These are phyloP conservation scores for Cyclocybe aegerita DNA, from an alignment of 768 basidiomycete genomes.

Conservation along the genomic window DNA sequence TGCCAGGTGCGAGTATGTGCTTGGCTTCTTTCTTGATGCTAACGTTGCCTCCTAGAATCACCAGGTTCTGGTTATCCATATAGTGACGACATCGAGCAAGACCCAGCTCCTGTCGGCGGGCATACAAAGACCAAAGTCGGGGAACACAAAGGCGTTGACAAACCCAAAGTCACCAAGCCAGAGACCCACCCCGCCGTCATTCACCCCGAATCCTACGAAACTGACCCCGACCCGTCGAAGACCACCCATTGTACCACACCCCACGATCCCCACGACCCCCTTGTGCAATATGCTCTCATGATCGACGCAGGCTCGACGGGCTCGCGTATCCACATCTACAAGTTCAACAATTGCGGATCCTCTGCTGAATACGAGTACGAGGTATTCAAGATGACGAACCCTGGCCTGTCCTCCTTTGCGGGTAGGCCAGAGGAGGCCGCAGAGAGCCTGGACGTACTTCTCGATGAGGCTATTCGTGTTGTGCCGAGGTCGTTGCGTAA, in stretches of 20 bases:
- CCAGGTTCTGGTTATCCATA: slow-evolving; percentile 4
- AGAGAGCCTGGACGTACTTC: slow-evolving; percentile 69
- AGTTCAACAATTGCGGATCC: slow-evolving; percentile 87
- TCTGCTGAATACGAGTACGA: slow-evolving; percentile 89
- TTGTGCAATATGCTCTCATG: slow-evolving; percentile 94
- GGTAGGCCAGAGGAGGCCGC: slow-evolving; percentile 70
- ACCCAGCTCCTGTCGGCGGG: background rate
- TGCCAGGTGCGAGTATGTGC: slow-evolving; percentile 2
- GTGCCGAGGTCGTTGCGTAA: slow-evolving; percentile 67
- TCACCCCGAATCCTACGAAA: slow-evolving; percentile 59
- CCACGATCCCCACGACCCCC: slow-evolving; percentile 42
- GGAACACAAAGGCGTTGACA: background rate
- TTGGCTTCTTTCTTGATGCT: background rate
- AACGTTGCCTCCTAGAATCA: background rate
- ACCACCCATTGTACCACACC: slow-evolving; percentile 73
- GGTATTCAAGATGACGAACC: slow-evolving; percentile 79
- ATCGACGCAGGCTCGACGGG: slow-evolving; percentile 98
- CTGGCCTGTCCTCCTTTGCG: slow-evolving; percentile 71
- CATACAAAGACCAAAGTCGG: background rate
- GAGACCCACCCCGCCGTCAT: too few relatives aligned
- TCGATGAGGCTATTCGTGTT: slow-evolving; percentile 77
- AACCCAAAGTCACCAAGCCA: slow-evolving; percentile 2
- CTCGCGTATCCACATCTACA: slow-evolving; percentile 97
- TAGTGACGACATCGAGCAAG: slow-evolving; percentile 9
- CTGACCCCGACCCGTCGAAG: slow-evolving; percentile 67